Percentiles rank a stretch among this genome's conserved stretches.
These are phyloP conservation scores for Pseudogymnoascus sp. DNA, from an alignment of 2,329 filamentous ascomycete genomes.

Conservation along the genomic window DNA sequence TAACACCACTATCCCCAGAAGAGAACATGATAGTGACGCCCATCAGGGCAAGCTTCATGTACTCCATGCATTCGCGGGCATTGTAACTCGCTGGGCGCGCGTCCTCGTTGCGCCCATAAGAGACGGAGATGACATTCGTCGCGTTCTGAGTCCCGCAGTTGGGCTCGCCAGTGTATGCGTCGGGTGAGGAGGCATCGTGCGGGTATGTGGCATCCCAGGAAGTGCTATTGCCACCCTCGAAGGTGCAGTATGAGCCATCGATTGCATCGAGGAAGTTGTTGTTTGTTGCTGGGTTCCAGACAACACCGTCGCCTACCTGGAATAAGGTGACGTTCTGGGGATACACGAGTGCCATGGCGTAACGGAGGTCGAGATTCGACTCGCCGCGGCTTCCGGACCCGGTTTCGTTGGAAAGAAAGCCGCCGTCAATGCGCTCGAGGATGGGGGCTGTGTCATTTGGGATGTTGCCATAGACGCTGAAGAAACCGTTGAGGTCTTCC, in stretches of 20 bases:
- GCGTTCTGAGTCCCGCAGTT: no score
- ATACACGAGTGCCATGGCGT: slow-evolving; percentile 40
- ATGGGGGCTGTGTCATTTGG: slow-evolving; percentile 33
- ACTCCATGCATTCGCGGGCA: no score
- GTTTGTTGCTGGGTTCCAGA: slow-evolving; percentile 18
- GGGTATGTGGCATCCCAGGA: slow-evolving; percentile 27
- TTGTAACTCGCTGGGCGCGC: no score
- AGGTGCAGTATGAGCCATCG: slow-evolving; percentile 38
- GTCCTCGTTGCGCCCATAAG: no score
- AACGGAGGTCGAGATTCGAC: slow-evolving; percentile 30
- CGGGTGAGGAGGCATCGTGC: slow-evolving; percentile 27
- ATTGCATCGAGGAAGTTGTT: slow-evolving; percentile 32
- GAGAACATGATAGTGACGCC: no score
- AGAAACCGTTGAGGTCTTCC: slow-evolving; percentile 36
- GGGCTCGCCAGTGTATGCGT: slow-evolving; percentile 30
- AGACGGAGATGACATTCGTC: no score
- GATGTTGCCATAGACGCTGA: slow-evolving; percentile 29
- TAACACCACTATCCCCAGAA: no score
- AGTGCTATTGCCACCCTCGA: slow-evolving; percentile 31
- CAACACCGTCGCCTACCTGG: slow-evolving; percentile 33
- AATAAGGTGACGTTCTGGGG: slow-evolving; percentile 43
- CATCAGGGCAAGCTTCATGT: no score
- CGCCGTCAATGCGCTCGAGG: slow-evolving; percentile 15
- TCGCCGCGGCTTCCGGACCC: slow-evolving; percentile 28
- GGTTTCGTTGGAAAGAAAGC: slow-evolving; percentile 20